Conservation (phyloP, 257 asterid species). For the Penstemon newberryi region DNA sequence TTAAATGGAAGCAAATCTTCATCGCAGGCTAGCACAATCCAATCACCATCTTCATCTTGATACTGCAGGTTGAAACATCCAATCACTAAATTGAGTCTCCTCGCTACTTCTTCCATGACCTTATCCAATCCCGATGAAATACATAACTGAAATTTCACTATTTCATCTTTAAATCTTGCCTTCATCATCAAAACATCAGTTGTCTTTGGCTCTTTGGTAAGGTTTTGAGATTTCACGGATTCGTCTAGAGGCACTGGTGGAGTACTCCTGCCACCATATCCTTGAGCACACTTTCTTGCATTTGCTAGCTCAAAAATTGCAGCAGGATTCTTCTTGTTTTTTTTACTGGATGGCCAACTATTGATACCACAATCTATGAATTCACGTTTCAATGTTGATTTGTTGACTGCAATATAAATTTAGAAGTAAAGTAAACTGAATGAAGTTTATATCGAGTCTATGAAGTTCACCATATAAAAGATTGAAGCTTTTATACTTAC, state of each 20-base stretch:
- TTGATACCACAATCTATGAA: conserved; percentile 23
- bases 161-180: conserved; percentile 18
- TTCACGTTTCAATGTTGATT: background rate
- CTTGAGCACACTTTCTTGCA: too few relatives aligned
- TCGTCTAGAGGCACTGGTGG: background rate
- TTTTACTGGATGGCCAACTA: conserved; percentile 32
- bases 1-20: conserved; percentile 12
- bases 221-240: too few relatives aligned
- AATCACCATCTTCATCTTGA: conserved; percentile 26
- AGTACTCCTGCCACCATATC: too few relatives aligned
- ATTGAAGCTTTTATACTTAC: too few relatives aligned
- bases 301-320: background rate
- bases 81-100: conserved; percentile 16
- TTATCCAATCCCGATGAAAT: conserved; percentile 8
- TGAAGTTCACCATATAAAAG: too few relatives aligned
- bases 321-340: conserved; percentile 11
- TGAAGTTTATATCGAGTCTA: too few relatives aligned
- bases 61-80: conserved; percentile 29
- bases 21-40: conserved; percentile 23
- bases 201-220: background rate
- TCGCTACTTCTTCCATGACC: conserved; percentile 27
- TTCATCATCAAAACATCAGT: conserved; percentile 7
- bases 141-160: conserved; percentile 20
- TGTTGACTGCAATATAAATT: too few relatives aligned
- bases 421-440: too few relatives aligned